Evolutionary conservation across 495 filamentous ascomycete species (phyloP).

Genomic region (Tetracladium marchalianum): DNA sequence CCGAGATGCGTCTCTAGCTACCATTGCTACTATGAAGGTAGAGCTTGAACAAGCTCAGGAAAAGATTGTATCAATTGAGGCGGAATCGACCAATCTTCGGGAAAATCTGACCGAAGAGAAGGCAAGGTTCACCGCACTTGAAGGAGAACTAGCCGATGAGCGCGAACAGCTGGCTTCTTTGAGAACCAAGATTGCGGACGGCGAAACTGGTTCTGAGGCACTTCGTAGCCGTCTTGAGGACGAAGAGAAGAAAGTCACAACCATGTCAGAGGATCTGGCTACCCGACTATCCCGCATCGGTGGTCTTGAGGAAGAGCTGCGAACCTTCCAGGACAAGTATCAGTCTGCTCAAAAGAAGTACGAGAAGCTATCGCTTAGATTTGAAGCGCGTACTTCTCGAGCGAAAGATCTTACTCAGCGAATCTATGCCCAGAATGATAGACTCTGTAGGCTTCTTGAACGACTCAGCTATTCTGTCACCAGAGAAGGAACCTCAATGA

Average conservation of each 20-base stretch:
- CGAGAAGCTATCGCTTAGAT: constrained; percentile 36
- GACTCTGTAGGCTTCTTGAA: constrained; percentile 68
- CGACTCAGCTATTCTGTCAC: constrained; percentile 72
- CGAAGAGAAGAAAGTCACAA: constrained; percentile 52
- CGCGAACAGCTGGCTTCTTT: constrained; percentile 54
- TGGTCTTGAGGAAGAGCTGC: constrained; percentile 56
- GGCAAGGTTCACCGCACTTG: constrained; percentile 45
- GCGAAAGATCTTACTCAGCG: constrained; percentile 76
- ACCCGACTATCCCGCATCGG: constrained; percentile 54
- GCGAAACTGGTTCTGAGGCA: constrained; percentile 70
- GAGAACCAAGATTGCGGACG: constrained; percentile 59
- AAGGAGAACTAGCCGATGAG: constrained; percentile 56
- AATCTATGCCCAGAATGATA: constrained; percentile 68
- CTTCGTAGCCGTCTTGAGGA: constrained; percentile 60
- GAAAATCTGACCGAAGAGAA: constrained; percentile 47
- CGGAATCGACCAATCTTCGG: constrained; percentile 27
- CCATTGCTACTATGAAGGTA: constrained; percentile 24
- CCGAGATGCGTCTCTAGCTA: constrained; percentile 28
- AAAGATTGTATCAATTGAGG: constrained; percentile 36
- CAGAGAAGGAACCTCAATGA: constrained; percentile 61
- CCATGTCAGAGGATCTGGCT: constrained; percentile 53
- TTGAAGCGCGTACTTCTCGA: constrained; percentile 53
- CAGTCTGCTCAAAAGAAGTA: constrained; percentile 39
- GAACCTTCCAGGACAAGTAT: constrained; percentile 47
- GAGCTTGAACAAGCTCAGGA: constrained; percentile 36